Percentiles rank a stretch among this genome's conserved stretches.
Evolutionary conservation across 1,284 basidiomycete species (phyloP).

Genomic region (Sporisorium reilianum): DNA sequence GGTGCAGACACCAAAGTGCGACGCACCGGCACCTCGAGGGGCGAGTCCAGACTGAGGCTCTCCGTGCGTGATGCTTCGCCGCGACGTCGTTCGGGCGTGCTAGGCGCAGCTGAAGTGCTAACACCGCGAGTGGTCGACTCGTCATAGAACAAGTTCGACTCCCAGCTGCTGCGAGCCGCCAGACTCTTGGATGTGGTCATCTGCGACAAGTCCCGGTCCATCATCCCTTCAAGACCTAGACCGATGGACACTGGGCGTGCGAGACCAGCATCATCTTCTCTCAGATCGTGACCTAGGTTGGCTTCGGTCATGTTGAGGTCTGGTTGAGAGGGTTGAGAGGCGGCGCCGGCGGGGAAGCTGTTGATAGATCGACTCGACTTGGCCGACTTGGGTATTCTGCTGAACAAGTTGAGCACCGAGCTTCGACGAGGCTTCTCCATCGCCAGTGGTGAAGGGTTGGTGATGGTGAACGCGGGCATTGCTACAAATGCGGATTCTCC

Average conservation of each 20-base stretch:
- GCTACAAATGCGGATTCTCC: constrained; percentile 10
- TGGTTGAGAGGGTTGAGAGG: neutral
- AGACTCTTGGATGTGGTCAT: constrained; percentile 45
- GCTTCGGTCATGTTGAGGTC: constrained; percentile 6
- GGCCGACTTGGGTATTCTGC: constrained; percentile 11
- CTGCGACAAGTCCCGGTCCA: constrained; percentile 39
- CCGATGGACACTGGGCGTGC: constrained; percentile 35
- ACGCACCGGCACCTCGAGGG: constrained; percentile 51
- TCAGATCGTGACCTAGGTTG: neutral
- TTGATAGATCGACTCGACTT: constrained; percentile 31
- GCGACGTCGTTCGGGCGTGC: constrained; percentile 31
- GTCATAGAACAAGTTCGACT: constrained; percentile 54
- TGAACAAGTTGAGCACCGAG: constrained; percentile 35
- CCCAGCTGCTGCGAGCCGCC: constrained; percentile 57
- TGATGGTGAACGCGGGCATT: constrained; percentile 33
- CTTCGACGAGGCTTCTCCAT: constrained; percentile 33
- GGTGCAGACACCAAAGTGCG: constrained; percentile 34
- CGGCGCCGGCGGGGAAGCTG: constrained; percentile 9
- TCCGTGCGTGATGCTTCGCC: constrained; percentile 18
- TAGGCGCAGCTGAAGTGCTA: constrained; percentile 20
- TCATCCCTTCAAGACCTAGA: constrained; percentile 45
- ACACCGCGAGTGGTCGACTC: constrained; percentile 33
- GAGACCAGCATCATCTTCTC: constrained; percentile 3
- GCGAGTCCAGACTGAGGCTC: constrained; percentile 32
- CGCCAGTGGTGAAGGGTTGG: constrained; percentile 33